phyloP scores from a whole-genome alignment of 768 basidiomycete genomes.

The Suillus brevipes region DNA sequence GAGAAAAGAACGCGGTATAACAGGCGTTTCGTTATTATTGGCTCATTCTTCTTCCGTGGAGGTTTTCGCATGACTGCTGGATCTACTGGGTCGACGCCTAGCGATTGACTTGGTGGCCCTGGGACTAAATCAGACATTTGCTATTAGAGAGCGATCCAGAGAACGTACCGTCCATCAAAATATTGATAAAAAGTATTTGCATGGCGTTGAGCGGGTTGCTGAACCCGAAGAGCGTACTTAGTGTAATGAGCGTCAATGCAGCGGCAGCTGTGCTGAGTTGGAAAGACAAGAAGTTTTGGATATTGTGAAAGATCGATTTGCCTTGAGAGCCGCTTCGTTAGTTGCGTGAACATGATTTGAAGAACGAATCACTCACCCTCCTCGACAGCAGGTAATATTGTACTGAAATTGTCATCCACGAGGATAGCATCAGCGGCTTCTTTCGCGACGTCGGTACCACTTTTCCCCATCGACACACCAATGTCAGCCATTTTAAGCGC shows the following conservation, averaged over 20 bases:
- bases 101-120: conserved; percentile 93
- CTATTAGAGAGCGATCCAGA: not conserved
- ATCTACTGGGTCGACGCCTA: conserved; percentile 96
- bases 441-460: conserved; percentile 98
- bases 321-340: conserved; percentile 41
- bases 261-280: conserved; percentile 98
- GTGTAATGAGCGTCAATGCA: conserved; percentile 90
- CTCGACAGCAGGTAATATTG: conserved; percentile 91
- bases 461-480: conserved; percentile 96
- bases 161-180: conserved; percentile 89
- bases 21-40: conserved; percentile 76
- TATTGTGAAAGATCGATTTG: conserved; percentile 98
- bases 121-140: conserved; percentile 8
- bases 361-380: conserved; percentile 55
- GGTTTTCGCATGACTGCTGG: conserved; percentile 90
- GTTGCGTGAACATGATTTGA: not conserved
- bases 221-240: conserved; percentile 87
- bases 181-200: conserved; percentile 99
- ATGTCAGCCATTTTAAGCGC: conserved; percentile 98
- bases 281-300: conserved; percentile 97
- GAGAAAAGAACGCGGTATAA: conserved; percentile 87
- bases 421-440: conserved; percentile 97
- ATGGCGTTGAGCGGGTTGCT: conserved; percentile 95
- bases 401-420: conserved; percentile 96
- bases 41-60: conserved; percentile 89